Base-by-base conservation (phyloP, 768 basidiomycete genomes). In the Auricularia cornea region DNA sequence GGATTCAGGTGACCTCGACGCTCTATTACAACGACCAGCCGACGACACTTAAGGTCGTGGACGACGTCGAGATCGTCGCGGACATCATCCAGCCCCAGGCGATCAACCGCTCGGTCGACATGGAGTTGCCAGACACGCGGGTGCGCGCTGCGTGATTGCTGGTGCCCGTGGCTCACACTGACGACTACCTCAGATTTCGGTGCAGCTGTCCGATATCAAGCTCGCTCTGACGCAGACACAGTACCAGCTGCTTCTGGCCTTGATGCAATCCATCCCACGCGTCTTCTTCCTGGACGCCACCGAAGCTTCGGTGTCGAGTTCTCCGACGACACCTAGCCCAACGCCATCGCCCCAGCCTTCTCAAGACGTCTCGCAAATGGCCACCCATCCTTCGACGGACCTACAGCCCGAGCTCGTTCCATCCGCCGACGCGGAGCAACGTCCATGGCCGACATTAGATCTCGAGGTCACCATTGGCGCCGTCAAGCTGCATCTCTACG, bases 401-500 rank as follows among this genome's bases (percentile, higher is more conserved):
- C 66, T 90, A 31, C 80, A 82, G 67, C 90, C 90, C 3, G 89
- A 92, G 69, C 71, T 89, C 26, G 80, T 78, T 23, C 40, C 68
- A 23, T 56, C 66, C 33, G 66, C 72, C 20, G 66, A 67, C 35
- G 59, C 71, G 1, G 68, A 72, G 4, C 66, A 64, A n/a, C 71
- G 68, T 14, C 74, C 78, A 26, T 88, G 88, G 87, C 83, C 86
- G 12, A 80, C 82, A 1, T 52, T 95, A 48, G 92, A 95, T 71
- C 69, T 97, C 51, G 80, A 86, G 20, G 84, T 98, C 62, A 80
- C 80, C 2, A 77, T 98, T 59, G 78, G 82, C 59, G 77, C 84
- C 0, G 81, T 98, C 69, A 89, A 88, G 68, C 79, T 98, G 16
- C 93, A 98, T 69, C 78, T 99, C 14, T 98, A 93, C 73, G 92